A percentile compares a stretch with the other conserved stretches of the same genome.
phyloP scores from a whole-genome alignment of 2,329 filamentous ascomycete genomes.

The Clathrospora elynae region DNA sequence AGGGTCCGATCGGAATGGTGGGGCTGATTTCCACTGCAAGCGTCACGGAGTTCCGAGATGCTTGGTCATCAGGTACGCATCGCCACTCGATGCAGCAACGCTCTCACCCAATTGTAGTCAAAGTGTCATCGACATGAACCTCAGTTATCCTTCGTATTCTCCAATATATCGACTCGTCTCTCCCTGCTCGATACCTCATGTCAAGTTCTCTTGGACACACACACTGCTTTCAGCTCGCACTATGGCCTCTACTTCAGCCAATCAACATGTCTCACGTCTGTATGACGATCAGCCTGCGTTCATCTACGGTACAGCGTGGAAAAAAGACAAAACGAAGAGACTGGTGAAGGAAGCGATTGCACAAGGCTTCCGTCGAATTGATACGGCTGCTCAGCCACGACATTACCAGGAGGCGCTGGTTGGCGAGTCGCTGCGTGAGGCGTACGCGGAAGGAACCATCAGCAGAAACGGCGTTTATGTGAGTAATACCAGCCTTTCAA shows the following conservation, averaged over 20 bases:
- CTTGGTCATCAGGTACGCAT: conserved; percentile 13
- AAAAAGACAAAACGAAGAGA: conserved; percentile 68
- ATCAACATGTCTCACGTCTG: conserved; percentile 19
- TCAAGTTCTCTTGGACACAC: neutral
- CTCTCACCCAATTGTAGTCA: neutral
- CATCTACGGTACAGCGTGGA: conserved; percentile 88
- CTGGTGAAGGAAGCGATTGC: conserved; percentile 72
- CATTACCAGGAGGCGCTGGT: conserved; percentile 78
- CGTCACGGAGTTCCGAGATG: conserved; percentile 5
- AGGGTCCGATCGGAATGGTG: conserved; percentile 24
- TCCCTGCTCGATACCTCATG: neutral
- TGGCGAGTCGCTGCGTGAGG: conserved; percentile 67
- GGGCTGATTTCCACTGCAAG: conserved; percentile 9
- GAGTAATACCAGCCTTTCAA: conserved; percentile 26
- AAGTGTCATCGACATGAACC: neutral
- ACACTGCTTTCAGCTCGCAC: conserved; percentile 6
- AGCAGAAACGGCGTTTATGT: conserved; percentile 67
- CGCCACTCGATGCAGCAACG: neutral
- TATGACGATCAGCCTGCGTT: conserved; percentile 43
- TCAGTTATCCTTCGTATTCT: neutral
- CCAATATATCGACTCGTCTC: neutral
- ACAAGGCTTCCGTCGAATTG: conserved; percentile 72
- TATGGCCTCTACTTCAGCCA: conserved; percentile 26
- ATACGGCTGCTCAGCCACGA: conserved; percentile 78
- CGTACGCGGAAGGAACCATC: conserved; percentile 64